These are phyloP conservation scores for Prunus kanzakura DNA, from an alignment of 306 rosid genomes.

Conservation along the genomic window DNA sequence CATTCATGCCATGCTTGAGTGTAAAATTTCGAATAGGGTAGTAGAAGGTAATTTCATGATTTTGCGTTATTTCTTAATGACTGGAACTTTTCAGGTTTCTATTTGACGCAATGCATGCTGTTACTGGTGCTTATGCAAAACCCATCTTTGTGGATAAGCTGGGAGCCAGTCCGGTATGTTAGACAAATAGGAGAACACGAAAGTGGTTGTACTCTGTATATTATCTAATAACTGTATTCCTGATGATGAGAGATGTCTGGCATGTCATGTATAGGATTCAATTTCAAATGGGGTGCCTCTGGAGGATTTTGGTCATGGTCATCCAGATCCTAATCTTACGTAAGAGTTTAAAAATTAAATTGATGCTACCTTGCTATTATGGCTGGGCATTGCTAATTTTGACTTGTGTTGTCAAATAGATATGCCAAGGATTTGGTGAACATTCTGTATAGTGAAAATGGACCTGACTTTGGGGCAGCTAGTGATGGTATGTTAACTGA, in stretches of 20 bases:
- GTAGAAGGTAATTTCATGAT: neutral
- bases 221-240: conserved; percentile 6
- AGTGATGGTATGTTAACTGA: conserved; percentile 78
- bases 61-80: conserved; percentile 19
- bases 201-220: neutral
- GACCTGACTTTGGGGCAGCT: conserved; percentile 97
- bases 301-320: conserved; percentile 96
- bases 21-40: conserved; percentile 7
- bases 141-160: conserved; percentile 95
- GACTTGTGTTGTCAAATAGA: conserved; percentile 44
- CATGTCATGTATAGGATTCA: conserved; percentile 62
- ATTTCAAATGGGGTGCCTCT: conserved; percentile 85
- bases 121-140: conserved; percentile 92
- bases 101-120: conserved; percentile 98
- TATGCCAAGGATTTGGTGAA: conserved; percentile 90
- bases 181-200: conserved; percentile 1
- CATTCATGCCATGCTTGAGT: neutral
- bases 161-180: conserved; percentile 71
- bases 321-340: conserved; percentile 99
- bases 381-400: conserved; percentile 17
- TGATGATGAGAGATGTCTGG: conserved; percentile 27
- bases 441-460: conserved; percentile 69
- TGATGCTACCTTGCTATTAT: conserved; percentile 11
- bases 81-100: conserved; percentile 51
- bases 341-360: conserved; percentile 33